Evolutionary conservation across 176 grass and related monocot genomes (phyloP).

Genomic region (sorghum (Sorghum bicolor)): DNA sequence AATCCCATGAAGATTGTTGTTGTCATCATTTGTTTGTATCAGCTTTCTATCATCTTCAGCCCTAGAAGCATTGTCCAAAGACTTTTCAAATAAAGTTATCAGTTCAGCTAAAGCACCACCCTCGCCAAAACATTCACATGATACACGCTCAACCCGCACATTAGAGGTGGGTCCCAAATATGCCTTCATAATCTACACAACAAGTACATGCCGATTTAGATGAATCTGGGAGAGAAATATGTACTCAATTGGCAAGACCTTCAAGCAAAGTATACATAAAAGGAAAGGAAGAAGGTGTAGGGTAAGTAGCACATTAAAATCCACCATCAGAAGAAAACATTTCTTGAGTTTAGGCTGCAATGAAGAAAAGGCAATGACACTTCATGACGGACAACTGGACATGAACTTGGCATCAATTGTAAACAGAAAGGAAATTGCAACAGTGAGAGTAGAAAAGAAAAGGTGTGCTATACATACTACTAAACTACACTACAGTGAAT

Average conservation of each 20-base stretch:
- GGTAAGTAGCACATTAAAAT: conserved; percentile 13
- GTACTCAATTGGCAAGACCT: background rate
- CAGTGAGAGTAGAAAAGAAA: background rate
- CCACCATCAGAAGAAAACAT: background rate
- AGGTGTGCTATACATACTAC: background rate
- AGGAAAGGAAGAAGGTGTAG: background rate
- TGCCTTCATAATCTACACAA: conserved; percentile 59
- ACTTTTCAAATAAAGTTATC: conserved; percentile 68
- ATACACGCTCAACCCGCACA: conserved; percentile 60
- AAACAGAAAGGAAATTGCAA: background rate
- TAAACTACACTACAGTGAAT: background rate
- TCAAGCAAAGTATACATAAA: background rate
- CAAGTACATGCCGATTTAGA: conserved; percentile 4
- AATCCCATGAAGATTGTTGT: conserved; percentile 51
- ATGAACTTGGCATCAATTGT: background rate
- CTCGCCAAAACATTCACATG: conserved; percentile 53
- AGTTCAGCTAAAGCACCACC: conserved; percentile 77
- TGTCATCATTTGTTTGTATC: conserved; percentile 39
- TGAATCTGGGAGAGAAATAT: background rate
- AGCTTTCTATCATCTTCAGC: conserved; percentile 21
- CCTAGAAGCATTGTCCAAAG: conserved; percentile 22
- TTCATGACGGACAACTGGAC: background rate
- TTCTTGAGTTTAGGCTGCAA: background rate
- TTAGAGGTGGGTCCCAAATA: conserved; percentile 72
- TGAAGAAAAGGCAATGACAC: background rate